Evolutionary conservation across 257 asterid genomes (phyloP), one percentile per base, ranked within the genome.

Genomic region (Nicotiana paniculata): DNA sequence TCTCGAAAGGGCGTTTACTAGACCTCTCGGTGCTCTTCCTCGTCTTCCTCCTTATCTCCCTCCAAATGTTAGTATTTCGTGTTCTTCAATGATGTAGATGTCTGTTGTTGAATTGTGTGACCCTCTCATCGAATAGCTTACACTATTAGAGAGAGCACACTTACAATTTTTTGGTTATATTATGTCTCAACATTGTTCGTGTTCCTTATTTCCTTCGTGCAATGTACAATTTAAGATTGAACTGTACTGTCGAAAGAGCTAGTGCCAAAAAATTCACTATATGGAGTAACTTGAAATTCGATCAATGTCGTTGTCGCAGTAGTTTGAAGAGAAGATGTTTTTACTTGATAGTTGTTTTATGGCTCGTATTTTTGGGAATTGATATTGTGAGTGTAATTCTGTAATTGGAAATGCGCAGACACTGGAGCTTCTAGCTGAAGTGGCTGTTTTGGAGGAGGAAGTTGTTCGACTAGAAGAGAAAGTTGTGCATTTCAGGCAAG

Each of bases 401-500:
- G 69, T 33, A 12, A 68, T 26, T 83, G 63, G 43, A 81, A 72
- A 83, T 54, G 64, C 6, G 81, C 80, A 96, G 99, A 96, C 97
- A 58, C 84, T 93, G 53, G 99, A 96, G 91, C 99, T 96, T 85
- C 90, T 96, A 15, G 99, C 99, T 80, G 99, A 96, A 80, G 97
- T 96, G 15, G 99, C 99, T 48, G 97, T 96, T 80, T 88, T 96
- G 94, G 99, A 96, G 83, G 99, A 96, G 87, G 99, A 96, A 86
- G 98, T 96, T 61, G 90, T 96, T 66, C 93, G 98, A 81, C 97
- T 96, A 4, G 99, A 96, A 87, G 98, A 96, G 80, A 90, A 93
- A 85, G 93, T 96, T 5, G 97, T 93, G 65, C 87, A 88, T 84
- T 93, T 89, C 86, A 91, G 99, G 84, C 93, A 93, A 85, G 99